phyloP scores from a whole-genome alignment of 805 yeast genomes.

The Myxozyma neotropica region DNA sequence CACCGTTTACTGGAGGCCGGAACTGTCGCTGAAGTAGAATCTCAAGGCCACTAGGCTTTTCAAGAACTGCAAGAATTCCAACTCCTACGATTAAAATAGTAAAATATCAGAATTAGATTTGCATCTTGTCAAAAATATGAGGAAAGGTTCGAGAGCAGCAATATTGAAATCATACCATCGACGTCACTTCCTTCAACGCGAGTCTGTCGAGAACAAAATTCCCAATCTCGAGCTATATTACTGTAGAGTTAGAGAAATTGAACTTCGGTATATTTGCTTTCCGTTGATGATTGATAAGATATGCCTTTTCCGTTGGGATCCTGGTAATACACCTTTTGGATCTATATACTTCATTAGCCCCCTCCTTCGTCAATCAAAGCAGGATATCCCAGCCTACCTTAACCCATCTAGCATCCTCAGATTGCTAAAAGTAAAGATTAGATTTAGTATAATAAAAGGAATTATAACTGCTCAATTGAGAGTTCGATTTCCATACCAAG shows the following conservation, averaged over 20 bases:
- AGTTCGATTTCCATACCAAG: slow-evolving; percentile 19
- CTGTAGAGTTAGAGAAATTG: too few relatives aligned
- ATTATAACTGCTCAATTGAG: too few relatives aligned
- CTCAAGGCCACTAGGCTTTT: slow-evolving; percentile 54
- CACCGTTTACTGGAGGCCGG: slow-evolving; percentile 88
- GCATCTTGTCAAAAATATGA: too few relatives aligned
- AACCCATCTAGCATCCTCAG: slow-evolving; percentile 66
- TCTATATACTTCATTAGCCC: slow-evolving; percentile 37
- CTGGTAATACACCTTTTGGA: slow-evolving; percentile 65
- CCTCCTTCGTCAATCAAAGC: neutral
- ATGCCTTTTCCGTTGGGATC: slow-evolving; percentile 65
- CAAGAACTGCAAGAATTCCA: slow-evolving; percentile 76
- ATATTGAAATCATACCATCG: slow-evolving; percentile 58
- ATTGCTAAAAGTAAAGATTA: slow-evolving; percentile 28
- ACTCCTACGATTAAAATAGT: slow-evolving; percentile 52
- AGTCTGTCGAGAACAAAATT: slow-evolving; percentile 81
- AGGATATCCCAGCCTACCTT: slow-evolving; percentile 39
- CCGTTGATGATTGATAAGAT: neutral
- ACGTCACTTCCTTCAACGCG: slow-evolving; percentile 61
- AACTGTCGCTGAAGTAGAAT: slow-evolving; percentile 81
- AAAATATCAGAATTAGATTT: too few relatives aligned
- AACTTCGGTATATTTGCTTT: too few relatives aligned
- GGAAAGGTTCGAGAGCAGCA: neutral
- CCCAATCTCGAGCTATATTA: slow-evolving; percentile 76
- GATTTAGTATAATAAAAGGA: neutral